Conservation (phyloP, 192 early-diverging fungal species). For the Coemansia sp. region DNA sequence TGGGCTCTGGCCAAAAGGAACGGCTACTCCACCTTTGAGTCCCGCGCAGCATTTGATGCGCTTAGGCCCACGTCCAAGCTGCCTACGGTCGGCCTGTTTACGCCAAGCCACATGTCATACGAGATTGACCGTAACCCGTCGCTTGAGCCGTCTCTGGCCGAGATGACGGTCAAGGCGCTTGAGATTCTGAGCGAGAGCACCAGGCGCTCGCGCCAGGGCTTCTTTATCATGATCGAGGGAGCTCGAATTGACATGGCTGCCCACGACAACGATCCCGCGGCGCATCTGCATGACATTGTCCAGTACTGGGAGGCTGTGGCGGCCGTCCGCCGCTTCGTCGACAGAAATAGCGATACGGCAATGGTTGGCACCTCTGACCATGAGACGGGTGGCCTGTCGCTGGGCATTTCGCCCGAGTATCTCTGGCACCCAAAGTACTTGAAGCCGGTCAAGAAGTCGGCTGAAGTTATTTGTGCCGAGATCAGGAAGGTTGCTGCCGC, state of each 20-base stretch:
- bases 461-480: slow-evolving; percentile 27
- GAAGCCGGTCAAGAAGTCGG: slow-evolving; percentile 22
- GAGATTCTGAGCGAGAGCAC: slow-evolving; percentile 18
- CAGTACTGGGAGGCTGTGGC: slow-evolving; percentile 56
- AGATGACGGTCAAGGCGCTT: slow-evolving; percentile 56
- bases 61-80: slow-evolving; percentile 10
- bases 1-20: slow-evolving; percentile 13
- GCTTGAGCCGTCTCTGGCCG: slow-evolving; percentile 54
- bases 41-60: slow-evolving; percentile 19
- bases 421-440: slow-evolving; percentile 49
- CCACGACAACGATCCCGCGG: slow-evolving; percentile 60
- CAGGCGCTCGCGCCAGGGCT: slow-evolving; percentile 26
- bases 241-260: slow-evolving; percentile 60
- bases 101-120: slow-evolving; percentile 51
- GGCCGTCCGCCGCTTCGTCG: slow-evolving; percentile 49
- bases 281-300: slow-evolving; percentile 59
- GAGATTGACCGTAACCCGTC: slow-evolving; percentile 50
- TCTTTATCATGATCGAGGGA: slow-evolving; percentile 64
- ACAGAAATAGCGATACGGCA: slow-evolving; percentile 51
- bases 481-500: neutral
- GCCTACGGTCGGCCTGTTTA: slow-evolving; percentile 54
- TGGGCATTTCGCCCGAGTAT: slow-evolving; percentile 54
- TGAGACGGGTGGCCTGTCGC: slow-evolving; percentile 61
- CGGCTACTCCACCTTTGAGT: slow-evolving; percentile 8
- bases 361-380: slow-evolving; percentile 62